These are phyloP conservation scores for Antrodiella citrinella DNA, from an alignment of 768 basidiomycete species.

Conservation along the genomic window DNA sequence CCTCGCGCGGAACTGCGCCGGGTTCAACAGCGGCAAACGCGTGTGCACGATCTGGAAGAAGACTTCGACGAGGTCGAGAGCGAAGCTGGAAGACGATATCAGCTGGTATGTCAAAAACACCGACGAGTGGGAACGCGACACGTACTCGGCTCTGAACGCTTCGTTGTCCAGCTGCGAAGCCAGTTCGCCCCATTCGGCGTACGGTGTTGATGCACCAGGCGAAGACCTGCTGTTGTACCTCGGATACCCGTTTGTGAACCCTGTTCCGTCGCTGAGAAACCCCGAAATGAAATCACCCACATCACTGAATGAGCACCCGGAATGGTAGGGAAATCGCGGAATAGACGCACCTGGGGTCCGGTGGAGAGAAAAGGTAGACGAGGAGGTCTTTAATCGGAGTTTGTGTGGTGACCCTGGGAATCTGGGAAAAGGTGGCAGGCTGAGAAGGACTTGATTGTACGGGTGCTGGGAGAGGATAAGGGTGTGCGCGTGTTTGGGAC, in stretches of 20 bases:
- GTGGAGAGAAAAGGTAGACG: constrained; percentile 68
- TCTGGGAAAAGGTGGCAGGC: constrained; percentile 25
- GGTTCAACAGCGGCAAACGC: constrained; percentile 81
- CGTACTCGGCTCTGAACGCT: constrained; percentile 76
- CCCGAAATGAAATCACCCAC: not conserved
- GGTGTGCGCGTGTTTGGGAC: constrained; percentile 9
- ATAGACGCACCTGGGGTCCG: constrained; percentile 37
- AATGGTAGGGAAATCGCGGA: not conserved
- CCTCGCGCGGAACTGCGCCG: constrained; percentile 68
- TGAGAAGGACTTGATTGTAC: constrained; percentile 5
- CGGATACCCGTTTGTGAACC: constrained; percentile 9
- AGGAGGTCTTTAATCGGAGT: constrained; percentile 63
- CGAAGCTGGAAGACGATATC: constrained; percentile 49
- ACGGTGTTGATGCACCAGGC: constrained; percentile 24
- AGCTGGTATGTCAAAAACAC: not conserved
- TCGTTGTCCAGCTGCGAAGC: constrained; percentile 68
- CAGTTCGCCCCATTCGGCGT: constrained; percentile 68
- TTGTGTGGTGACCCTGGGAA: constrained; percentile 34
- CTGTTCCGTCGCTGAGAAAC: not conserved
- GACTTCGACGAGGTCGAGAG: constrained; percentile 88
- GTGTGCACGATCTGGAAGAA: constrained; percentile 92
- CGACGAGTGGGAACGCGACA: constrained; percentile 18
- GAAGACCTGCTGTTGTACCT: constrained; percentile 18
- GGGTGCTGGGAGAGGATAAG: constrained; percentile 12
- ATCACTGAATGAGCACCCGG: not conserved